Evolutionary conservation across 1,139 yeast species (phyloP).

Genomic region (Groenewaldozyma auringiensis): DNA sequence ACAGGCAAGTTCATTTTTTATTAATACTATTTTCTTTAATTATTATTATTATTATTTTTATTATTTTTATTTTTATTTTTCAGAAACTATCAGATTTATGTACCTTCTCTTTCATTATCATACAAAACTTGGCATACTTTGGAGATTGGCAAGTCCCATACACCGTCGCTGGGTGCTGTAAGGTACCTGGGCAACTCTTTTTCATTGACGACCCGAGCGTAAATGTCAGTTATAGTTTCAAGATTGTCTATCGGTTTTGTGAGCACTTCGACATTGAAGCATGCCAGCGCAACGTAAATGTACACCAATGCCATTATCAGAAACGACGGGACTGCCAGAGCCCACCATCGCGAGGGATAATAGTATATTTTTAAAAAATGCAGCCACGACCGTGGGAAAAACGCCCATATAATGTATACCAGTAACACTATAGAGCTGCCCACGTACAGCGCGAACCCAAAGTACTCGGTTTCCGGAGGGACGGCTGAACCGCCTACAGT

Average conservation of each 20-base stretch:
- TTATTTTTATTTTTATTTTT: no score
- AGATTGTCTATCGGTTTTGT: slow-evolving; percentile 54
- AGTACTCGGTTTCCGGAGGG: slow-evolving; percentile 69
- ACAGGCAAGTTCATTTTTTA: neutral
- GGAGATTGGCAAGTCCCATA: slow-evolving; percentile 71
- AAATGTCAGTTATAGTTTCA: slow-evolving; percentile 60
- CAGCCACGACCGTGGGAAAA: slow-evolving; percentile 51
- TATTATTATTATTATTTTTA: neutral
- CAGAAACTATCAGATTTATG: no score
- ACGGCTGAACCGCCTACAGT: slow-evolving; percentile 55
- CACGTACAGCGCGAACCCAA: slow-evolving; percentile 73
- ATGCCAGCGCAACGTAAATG: slow-evolving; percentile 58
- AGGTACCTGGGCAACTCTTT: slow-evolving; percentile 30
- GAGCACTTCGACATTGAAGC: slow-evolving; percentile 66
- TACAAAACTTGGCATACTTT: slow-evolving; percentile 67
- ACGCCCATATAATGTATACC: slow-evolving; percentile 62
- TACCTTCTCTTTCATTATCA: slow-evolving; percentile 13
- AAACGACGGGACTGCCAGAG: slow-evolving; percentile 64
- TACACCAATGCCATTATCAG: slow-evolving; percentile 63
- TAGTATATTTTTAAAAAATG: slow-evolving; percentile 52
- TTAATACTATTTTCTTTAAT: neutral
- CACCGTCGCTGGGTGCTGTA: slow-evolving; percentile 62
- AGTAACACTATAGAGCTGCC: slow-evolving; percentile 45
- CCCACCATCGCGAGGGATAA: slow-evolving; percentile 87
- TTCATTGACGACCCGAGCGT: slow-evolving; percentile 44